phyloP scores from a whole-genome alignment of 2,329 filamentous ascomycete genomes.

The Volutella citrinella region DNA sequence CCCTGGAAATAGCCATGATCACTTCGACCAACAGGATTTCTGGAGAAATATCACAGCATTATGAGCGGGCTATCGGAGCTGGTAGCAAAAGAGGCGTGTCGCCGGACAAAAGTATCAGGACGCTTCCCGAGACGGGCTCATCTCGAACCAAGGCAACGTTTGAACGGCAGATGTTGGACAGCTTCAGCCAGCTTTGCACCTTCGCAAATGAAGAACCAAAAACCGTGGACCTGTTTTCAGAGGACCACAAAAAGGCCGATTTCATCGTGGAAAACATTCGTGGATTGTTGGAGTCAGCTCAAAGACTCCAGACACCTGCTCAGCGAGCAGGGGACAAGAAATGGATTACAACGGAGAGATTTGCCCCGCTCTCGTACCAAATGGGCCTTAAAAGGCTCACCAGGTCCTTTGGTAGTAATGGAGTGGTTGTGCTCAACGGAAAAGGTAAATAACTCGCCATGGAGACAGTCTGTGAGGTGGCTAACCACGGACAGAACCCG shows the following conservation, averaged over 20 bases:
- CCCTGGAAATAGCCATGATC: too few relatives aligned
- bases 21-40: too few relatives aligned
- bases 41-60: too few relatives aligned
- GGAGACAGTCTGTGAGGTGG: too few relatives aligned
- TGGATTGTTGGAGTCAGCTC: neutral
- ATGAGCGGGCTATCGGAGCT: too few relatives aligned
- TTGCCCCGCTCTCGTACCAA: too few relatives aligned
- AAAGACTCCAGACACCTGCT: neutral
- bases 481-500: too few relatives aligned
- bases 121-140: rapidly evolving
- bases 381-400: neutral
- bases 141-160: neutral
- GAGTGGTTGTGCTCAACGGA: neutral
- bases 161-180: neutral
- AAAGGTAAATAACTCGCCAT: too few relatives aligned
- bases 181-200: conserved; percentile 1
- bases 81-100: too few relatives aligned
- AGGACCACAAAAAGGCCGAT: neutral
- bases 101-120: too few relatives aligned
- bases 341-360: too few relatives aligned
- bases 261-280: conserved; percentile 1
- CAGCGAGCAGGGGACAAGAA: neutral
- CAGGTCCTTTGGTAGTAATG: neutral
- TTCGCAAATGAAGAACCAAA: conserved; percentile 1
- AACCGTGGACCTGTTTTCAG: conserved; percentile 1